These are phyloP conservation scores for Pezizomycotina sp. DNA, from an alignment of 2,329 filamentous ascomycete genomes.

Conservation along the genomic window DNA sequence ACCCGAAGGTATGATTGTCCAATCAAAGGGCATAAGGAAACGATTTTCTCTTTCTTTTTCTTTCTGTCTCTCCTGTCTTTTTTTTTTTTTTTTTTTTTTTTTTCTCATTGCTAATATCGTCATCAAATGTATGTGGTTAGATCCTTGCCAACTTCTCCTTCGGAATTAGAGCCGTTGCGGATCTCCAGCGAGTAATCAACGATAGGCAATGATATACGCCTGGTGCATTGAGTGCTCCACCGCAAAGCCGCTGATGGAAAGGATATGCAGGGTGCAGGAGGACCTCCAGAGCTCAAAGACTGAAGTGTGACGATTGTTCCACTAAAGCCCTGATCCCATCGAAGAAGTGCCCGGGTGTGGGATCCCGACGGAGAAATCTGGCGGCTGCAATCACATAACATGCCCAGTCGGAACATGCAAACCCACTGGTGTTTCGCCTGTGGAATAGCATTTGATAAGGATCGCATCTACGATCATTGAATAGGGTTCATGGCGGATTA, in stretches of 20 bases:
- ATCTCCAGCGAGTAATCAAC: constrained; percentile 3
- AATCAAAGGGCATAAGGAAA: constrained; percentile 31
- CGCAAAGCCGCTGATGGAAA: constrained; percentile 32
- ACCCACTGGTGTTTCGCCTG: constrained; percentile 33
- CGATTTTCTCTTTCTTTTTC: constrained; percentile 36
- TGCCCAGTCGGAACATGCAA: constrained; percentile 27
- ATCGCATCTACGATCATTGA: constrained; percentile 31
- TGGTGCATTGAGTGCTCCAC: constrained; percentile 29
- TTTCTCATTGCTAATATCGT: too few relatives aligned
- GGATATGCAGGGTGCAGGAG: constrained; percentile 32
- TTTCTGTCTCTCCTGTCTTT: neutral
- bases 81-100: too few relatives aligned
- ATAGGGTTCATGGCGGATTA: constrained; percentile 27
- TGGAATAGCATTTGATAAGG: constrained; percentile 24
- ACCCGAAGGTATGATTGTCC: constrained; percentile 28
- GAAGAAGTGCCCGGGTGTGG: constrained; percentile 29
- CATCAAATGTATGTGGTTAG: too few relatives aligned
- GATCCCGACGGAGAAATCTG: constrained; percentile 29
- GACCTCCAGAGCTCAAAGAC: constrained; percentile 28
- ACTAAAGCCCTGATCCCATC: constrained; percentile 12
- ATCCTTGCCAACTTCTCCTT: neutral
- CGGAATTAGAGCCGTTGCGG: constrained; percentile 3
- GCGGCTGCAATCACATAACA: constrained; percentile 31
- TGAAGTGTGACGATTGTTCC: constrained; percentile 34
- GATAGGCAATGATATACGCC: too few relatives aligned